Conservation (phyloP, 345 rosid genomes). For the Citrus trifoliata region DNA sequence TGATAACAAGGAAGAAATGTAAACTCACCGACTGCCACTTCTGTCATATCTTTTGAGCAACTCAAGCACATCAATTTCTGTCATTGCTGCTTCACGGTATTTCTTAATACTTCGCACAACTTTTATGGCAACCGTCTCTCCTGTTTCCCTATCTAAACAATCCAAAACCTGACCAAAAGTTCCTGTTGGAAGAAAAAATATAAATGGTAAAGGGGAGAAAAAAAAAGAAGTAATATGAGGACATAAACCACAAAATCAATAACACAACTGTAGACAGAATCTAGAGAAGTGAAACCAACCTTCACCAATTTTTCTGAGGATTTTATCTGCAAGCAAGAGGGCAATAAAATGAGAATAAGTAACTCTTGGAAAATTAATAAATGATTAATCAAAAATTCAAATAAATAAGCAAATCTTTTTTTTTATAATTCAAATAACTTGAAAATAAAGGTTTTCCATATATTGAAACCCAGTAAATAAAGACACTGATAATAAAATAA, state of each 20-base stretch:
- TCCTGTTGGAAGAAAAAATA: conserved; percentile 36
- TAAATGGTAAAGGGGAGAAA: not conserved
- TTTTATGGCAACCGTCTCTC: conserved; percentile 64
- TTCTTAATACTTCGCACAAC: conserved; percentile 63
- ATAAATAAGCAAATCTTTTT: not conserved
- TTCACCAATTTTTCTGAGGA: conserved; percentile 67
- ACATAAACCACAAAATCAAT: not conserved
- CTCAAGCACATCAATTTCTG: conserved; percentile 62
- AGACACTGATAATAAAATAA: not conserved
- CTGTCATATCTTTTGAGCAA: conserved; percentile 54
- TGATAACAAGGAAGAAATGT: not conserved
- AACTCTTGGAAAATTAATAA: not conserved
- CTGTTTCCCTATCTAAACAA: conserved; percentile 69
- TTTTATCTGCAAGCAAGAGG: conserved; percentile 53
- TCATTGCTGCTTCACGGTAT: conserved; percentile 65
- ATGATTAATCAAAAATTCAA: not conserved
- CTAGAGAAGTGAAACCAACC: conserved; percentile 30
- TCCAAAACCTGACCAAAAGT: conserved; percentile 78
- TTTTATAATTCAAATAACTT: not conserved
- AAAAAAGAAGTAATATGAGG: not conserved
- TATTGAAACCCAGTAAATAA: not conserved
- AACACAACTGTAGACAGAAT: not conserved
- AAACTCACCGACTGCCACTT: conserved; percentile 50
- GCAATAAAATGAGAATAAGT: conserved; percentile 6
- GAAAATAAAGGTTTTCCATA: not conserved